Percentiles rank a stretch among this genome's conserved stretches.
Evolutionary conservation across 176 grass and related monocot genomes (phyloP).

Genomic region (Triticum turgidum): DNA sequence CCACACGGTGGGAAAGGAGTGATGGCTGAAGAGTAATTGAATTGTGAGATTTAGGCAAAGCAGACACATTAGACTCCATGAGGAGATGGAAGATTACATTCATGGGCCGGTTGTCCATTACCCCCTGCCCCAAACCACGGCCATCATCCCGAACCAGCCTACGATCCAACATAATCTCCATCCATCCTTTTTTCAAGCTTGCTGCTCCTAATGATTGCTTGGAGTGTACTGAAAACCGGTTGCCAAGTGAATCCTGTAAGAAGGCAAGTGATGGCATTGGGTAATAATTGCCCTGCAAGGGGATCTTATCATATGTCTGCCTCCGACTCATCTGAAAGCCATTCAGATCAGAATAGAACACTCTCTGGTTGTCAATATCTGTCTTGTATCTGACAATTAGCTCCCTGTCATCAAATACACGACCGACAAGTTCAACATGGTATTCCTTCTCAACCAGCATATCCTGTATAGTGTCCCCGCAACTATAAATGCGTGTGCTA

Average conservation of each 20-base stretch:
- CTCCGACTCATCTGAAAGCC: constrained; percentile 98
- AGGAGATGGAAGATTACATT: constrained; percentile 92
- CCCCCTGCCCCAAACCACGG: constrained; percentile 89
- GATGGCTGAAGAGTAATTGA: constrained; percentile 80
- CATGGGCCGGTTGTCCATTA: constrained; percentile 82
- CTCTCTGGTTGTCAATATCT: constrained; percentile 74
- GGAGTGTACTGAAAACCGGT: constrained; percentile 84
- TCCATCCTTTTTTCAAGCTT: constrained; percentile 91
- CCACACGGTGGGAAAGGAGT: constrained; percentile 72
- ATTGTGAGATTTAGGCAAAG: constrained; percentile 59
- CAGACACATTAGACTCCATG: constrained; percentile 76
- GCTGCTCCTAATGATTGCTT: constrained; percentile 87
- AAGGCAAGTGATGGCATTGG: constrained; percentile 95
- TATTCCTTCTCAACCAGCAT: constrained; percentile 97
- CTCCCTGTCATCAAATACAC: constrained; percentile 80
- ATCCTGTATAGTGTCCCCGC: constrained; percentile 67
- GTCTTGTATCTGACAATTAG: constrained; percentile 94
- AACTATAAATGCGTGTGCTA: constrained; percentile 82
- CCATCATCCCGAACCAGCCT: constrained; percentile 83
- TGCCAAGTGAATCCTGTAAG: constrained; percentile 80
- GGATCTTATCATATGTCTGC: constrained; percentile 91
- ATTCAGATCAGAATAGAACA: constrained; percentile 97
- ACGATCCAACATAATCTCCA: constrained; percentile 99
- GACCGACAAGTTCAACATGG: constrained; percentile 82
- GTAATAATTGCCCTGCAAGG: constrained; percentile 97